phyloP scores from a whole-genome alignment of 208 protist species.

The Vickermania spadyakhi region DNA sequence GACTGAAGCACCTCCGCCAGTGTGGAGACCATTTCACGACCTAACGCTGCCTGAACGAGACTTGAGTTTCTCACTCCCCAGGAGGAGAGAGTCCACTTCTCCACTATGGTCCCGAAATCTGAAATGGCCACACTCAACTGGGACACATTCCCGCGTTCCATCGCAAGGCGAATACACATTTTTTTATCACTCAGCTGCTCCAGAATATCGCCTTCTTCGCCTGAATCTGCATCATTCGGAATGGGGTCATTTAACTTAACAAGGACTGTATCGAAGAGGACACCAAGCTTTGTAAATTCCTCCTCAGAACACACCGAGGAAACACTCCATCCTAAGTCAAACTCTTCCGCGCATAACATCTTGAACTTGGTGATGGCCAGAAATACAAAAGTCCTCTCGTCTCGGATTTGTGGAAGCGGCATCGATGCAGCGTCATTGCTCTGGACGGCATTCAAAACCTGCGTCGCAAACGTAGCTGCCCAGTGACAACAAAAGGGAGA shows the following conservation, averaged over 20 bases:
- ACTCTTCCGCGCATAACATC: conserved; percentile 5
- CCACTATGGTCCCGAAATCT: conserved; percentile 23
- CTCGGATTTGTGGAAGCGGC: neutral
- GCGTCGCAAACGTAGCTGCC: conserved; percentile 16
- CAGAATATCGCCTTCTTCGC: neutral
- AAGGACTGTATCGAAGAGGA: neutral
- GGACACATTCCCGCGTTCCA: conserved; percentile 23
- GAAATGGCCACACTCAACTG: conserved; percentile 29
- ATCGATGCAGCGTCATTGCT: neutral
- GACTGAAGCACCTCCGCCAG: conserved; percentile 31
- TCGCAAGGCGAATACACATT: conserved; percentile 9
- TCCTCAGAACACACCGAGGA: neutral
- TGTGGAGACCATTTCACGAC: conserved; percentile 10
- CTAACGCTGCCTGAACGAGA: neutral
- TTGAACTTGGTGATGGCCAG: neutral
- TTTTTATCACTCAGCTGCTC: neutral
- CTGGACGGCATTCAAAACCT: conserved; percentile 7
- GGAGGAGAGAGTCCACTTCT: conserved; percentile 16
- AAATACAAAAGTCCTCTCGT: neutral
- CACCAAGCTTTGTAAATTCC: neutral
- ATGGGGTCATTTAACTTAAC: neutral
- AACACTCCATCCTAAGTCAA: conserved; percentile 5
- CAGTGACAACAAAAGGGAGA: conserved; percentile 29
- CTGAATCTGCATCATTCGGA: neutral
- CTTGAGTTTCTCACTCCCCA: conserved; percentile 6